Evolutionary conservation across 2,329 filamentous ascomycete species (phyloP), one percentile per base, ranked within the genome.

Genomic region (Podosphaera aphanis): DNA sequence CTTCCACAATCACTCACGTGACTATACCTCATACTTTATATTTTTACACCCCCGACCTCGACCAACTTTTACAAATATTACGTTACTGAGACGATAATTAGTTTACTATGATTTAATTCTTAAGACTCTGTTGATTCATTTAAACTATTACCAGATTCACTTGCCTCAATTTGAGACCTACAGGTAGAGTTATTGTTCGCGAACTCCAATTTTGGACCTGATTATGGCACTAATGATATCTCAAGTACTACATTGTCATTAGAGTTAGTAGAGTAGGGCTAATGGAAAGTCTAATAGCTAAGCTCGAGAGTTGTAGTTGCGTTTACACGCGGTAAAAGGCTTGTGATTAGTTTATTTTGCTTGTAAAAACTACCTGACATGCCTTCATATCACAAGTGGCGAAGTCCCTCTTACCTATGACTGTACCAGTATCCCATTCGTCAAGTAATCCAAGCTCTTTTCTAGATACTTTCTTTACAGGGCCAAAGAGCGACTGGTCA

Each of bases 401-500:
- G 16, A 36, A 44, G n/a, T 21, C 21, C 10, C 21, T 16, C 40
- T 29, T 16, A 11, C 13, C n/a, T 20, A 16, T 19, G 25, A n/a
- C 5, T 5, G 39, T 15, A 15, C 19, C 13, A 42, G n/a, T 25
- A 11, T 20, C 23, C 15, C n/a, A 31, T n/a, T 19, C 7, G 23
- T 16, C 15, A 18, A 42, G 11, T 15, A 16, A 3, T 16, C 3
- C 15, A 3, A 29, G 21, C 40, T 42, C 15, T 29, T 29, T 36
- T 20, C n/a, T 15, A 49, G 57, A 57, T 33, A 52, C 48, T 41
- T 39, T 43, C 42, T 57, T 55, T 2, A 56, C 46, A 29, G 48
- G 49, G 6, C 47, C 50, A 51, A 57, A 57, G 10, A 51, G 35
- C 48, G 35, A 45, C 36, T 56, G 49, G 47, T 58, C 49, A 49